phyloP scores from a whole-genome alignment of 805 yeast species.

The Cephaloascus fragrans region DNA sequence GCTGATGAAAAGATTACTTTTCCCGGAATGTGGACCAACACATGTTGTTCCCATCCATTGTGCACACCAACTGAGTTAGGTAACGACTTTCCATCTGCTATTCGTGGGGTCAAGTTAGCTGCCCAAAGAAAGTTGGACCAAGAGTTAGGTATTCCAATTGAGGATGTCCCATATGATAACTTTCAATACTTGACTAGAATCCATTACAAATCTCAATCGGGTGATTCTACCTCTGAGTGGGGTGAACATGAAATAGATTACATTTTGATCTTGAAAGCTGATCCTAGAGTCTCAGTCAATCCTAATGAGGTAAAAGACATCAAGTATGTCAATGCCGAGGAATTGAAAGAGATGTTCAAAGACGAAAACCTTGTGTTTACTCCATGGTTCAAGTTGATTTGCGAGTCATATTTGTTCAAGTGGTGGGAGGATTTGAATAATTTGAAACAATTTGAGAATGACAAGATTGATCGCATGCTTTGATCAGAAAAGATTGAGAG shows the following conservation, averaged over 20 bases:
- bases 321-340: conserved; percentile 60
- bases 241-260: conserved; percentile 98
- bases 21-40: conserved; percentile 96
- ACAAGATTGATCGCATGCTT: conserved; percentile 40
- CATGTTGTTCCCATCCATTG: conserved; percentile 97
- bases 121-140: conserved; percentile 90
- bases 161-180: conserved; percentile 50
- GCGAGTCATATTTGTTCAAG: conserved; percentile 79
- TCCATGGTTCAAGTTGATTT: conserved; percentile 96
- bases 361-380: conserved; percentile 68
- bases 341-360: conserved; percentile 67
- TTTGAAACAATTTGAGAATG: conserved; percentile 38
- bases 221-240: conserved; percentile 68
- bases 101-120: conserved; percentile 75
- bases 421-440: conserved; percentile 85
- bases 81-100: conserved; percentile 42
- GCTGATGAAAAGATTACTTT: conserved; percentile 96
- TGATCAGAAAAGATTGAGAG: conserved; percentile 6
- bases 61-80: conserved; percentile 81
- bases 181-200: conserved; percentile 87
- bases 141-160: conserved; percentile 74
- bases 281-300: conserved; percentile 42
- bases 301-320: conserved; percentile 81
- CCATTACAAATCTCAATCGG: conserved; percentile 81
- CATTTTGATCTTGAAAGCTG: conserved; percentile 65